A percentile compares a stretch with the other conserved stretches of the same genome.
Evolutionary conservation across 257 asterid species (phyloP).

Genomic region (Striga asiatica): DNA sequence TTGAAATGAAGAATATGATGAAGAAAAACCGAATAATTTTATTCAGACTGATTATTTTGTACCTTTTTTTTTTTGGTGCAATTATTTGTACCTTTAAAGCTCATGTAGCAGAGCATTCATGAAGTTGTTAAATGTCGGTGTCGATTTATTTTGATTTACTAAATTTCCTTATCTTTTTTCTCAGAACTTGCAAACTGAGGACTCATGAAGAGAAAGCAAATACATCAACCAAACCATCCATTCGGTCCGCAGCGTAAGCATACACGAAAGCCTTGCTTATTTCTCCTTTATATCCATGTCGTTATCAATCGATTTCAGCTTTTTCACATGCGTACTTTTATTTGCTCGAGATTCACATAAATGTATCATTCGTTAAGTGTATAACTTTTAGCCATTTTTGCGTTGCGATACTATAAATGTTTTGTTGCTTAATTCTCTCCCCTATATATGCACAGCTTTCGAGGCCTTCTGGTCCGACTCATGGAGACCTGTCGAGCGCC

Average conservation of each 20-base stretch:
- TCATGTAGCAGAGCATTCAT: neutral
- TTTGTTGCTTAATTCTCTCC: neutral
- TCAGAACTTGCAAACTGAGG: constrained; percentile 7
- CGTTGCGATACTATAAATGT: neutral
- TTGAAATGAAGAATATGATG: too few species aligned
- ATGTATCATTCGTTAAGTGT: neutral
- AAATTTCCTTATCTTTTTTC: too few species aligned
- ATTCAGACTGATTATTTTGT: too few species aligned
- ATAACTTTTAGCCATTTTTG: too few species aligned
- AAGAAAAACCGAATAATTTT: too few species aligned
- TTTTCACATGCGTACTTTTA: too few species aligned
- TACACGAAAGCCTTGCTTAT: neutral
- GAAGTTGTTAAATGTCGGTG: neutral
- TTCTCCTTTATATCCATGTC: too few species aligned
- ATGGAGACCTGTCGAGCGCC: constrained; percentile 68
- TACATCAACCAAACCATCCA: constrained; percentile 51
- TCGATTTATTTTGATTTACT: neutral
- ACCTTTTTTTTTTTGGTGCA: too few species aligned
- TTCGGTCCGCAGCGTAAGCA: constrained; percentile 58
- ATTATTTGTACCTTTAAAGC: too few species aligned
- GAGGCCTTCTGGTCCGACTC: constrained; percentile 64
- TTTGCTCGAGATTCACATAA: too few species aligned
- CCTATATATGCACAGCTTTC: constrained; percentile 47
- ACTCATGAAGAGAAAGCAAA: constrained; percentile 54
- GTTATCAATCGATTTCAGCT: too few species aligned